Conservation (phyloP, 371 early-diverging fungal species). For the Thermomucor indicae-seudaticae region DNA sequence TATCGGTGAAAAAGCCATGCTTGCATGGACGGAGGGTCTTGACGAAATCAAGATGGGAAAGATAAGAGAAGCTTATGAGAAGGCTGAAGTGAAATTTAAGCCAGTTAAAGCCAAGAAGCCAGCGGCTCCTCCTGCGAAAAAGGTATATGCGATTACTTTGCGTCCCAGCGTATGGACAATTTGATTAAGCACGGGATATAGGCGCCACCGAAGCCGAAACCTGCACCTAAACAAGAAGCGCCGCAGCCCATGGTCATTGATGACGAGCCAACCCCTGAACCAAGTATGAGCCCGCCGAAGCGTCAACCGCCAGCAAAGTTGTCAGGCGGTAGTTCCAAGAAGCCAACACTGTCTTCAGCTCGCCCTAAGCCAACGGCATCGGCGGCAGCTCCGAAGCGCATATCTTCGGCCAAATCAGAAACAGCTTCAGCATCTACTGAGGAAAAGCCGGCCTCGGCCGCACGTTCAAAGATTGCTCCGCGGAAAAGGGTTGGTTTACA, state of each 20-base stretch:
- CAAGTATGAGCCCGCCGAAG: conserved; percentile 58
- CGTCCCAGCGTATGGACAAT: too few species aligned
- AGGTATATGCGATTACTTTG: too few species aligned
- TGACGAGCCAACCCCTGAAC: conserved; percentile 8
- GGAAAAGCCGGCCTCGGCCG: conserved; percentile 11
- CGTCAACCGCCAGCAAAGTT: conserved; percentile 54
- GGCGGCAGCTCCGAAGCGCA: conserved; percentile 26
- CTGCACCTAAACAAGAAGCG: conserved; percentile 10
- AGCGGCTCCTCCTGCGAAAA: conserved; percentile 32
- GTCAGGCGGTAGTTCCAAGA: conserved; percentile 45
- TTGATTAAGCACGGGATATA: too few species aligned
- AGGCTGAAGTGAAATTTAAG: conserved; percentile 74
- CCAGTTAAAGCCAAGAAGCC: conserved; percentile 43
- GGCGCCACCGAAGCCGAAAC: conserved; percentile 15
- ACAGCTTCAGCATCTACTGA: neutral
- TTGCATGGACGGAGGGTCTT: conserved; percentile 72
- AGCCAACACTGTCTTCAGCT: conserved; percentile 39
- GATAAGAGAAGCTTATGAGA: conserved; percentile 80
- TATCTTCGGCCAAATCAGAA: conserved; percentile 2
- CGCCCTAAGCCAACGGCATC: conserved; percentile 35
- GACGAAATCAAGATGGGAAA: conserved; percentile 87
- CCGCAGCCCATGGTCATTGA: conserved; percentile 30
- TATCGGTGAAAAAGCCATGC: conserved; percentile 75
- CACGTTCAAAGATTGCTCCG: neutral
- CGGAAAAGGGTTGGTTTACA: conserved; percentile 8